Conservation (phyloP, 2,329 filamentous ascomycete species). For the Fusarium sp. region DNA sequence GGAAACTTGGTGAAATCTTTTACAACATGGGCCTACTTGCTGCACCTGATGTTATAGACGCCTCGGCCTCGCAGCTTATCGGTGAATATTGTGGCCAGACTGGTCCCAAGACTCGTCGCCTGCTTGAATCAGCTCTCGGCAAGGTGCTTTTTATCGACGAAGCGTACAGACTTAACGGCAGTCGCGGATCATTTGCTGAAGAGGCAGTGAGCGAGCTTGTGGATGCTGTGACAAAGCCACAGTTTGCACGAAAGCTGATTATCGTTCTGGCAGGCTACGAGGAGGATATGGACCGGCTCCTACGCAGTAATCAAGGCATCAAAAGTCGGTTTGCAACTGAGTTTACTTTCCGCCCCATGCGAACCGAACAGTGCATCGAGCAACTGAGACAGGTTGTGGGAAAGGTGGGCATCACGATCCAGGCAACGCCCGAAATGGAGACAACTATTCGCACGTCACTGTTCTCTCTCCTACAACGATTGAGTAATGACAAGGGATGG, state of each 20-base stretch:
- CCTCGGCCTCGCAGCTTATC: constrained; percentile 74
- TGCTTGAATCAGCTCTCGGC: constrained; percentile 71
- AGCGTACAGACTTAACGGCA: constrained; percentile 68
- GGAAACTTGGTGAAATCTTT: constrained; percentile 76
- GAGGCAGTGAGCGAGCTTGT: constrained; percentile 65
- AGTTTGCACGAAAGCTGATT: constrained; percentile 68
- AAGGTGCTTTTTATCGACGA: constrained; percentile 78
- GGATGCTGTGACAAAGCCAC: constrained; percentile 63
- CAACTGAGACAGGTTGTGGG: constrained; percentile 56
- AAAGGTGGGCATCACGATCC: constrained; percentile 47
- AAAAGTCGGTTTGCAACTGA: constrained; percentile 72
- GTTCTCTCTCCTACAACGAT: constrained; percentile 52
- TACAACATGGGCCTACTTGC: constrained; percentile 78
- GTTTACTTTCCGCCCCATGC: constrained; percentile 64
- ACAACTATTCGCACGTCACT: constrained; percentile 43
- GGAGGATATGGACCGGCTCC: constrained; percentile 70
- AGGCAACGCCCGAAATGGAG: constrained; percentile 42
- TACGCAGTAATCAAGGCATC: constrained; percentile 70
- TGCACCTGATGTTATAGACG: constrained; percentile 69
- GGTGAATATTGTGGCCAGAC: constrained; percentile 76
- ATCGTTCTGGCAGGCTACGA: constrained; percentile 77
- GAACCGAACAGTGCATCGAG: constrained; percentile 56
- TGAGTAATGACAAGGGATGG: constrained; percentile 63
- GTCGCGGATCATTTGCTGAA: constrained; percentile 65
- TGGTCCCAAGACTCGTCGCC: constrained; percentile 69